Evolutionary conservation across 345 rosid species (phyloP), one percentile per base, ranked within the genome.

Genomic region (Carallia pectinifolia): DNA sequence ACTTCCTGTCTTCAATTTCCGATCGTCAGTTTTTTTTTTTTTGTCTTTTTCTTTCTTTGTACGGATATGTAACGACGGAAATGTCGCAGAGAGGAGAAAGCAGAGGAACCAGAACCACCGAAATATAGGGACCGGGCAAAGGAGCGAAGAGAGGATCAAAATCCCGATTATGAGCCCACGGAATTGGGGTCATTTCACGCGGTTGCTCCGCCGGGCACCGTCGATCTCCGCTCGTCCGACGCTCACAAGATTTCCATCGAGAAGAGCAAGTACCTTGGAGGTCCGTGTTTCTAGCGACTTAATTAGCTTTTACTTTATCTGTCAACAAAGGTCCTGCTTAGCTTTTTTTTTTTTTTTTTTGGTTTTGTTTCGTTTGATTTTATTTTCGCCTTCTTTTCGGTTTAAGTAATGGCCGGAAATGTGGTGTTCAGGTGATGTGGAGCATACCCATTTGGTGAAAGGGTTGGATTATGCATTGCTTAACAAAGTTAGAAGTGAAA

Each of bases 231-330:
- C 70, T 81, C 87, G 38, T 88, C 97, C 34, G 98, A 91, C 55
- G 97, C 90, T n/a, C 77, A 90, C 6, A 88, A 91, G 89, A 65
- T 94, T 66, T 90, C 96, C 34, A 94, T 94, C 5, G 98, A 94
- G 86, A 90, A 91, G 89, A 91, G 97, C 90, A 94, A 94, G 92
- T 94, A 88, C 79, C 98, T 94, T 58, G 98, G 98, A 94, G 97
- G 98, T 92, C 68, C 1, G 90, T 82, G 53, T 76, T 78, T 19
- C 29, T 50, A 5, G 7, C 10, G 5, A 52, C 66, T 39, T 19
- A 7, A 34, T 47, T 31, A 50, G 58, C 50, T 44, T 44, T 44
- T 4, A 15, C 50, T 4, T 12, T 12, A 10, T 12, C 50, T 12
- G 50, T 44, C 12, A 44, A 44, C 50, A 44, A 44, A 44, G 16